Conservation (phyloP, 1,284 basidiomycete species). For the Moesziomyces globuligerus region DNA sequence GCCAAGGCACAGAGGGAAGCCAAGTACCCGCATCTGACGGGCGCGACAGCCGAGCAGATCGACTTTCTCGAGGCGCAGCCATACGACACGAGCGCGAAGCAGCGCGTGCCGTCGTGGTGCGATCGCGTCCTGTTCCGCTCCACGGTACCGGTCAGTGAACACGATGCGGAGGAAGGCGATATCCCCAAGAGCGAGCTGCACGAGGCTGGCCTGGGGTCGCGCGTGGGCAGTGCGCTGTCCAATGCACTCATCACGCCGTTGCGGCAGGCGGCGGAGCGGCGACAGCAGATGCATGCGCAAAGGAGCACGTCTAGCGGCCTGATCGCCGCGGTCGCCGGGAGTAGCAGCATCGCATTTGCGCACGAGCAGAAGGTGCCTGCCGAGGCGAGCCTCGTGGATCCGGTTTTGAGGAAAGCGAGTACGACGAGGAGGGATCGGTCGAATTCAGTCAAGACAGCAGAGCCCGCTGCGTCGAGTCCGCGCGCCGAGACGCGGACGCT, state of each 20-base stretch:
- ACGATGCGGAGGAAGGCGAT: conserved; percentile 14
- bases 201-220: conserved; percentile 22
- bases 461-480: conserved; percentile 1
- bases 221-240: conserved; percentile 40
- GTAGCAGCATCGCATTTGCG: conserved; percentile 25
- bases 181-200: conserved; percentile 1
- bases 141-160: conserved; percentile 43
- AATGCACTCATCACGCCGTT: conserved; percentile 34
- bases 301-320: conserved; percentile 26
- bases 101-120: conserved; percentile 70
- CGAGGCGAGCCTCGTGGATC: conserved; percentile 15
- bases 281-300: conserved; percentile 24
- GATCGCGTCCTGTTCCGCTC: conserved; percentile 65
- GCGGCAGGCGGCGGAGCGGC: conserved; percentile 37
- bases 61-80: conserved; percentile 65
- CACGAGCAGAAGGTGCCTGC: conserved; percentile 8
- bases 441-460: neutral
- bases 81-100: conserved; percentile 71
- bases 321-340: conserved; percentile 24
- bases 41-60: conserved; percentile 42
- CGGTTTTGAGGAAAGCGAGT: conserved; percentile 13
- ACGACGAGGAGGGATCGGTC: conserved; percentile 3
- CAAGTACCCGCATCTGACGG: conserved; percentile 41
- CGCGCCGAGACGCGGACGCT: conserved; percentile 14
- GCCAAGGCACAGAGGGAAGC: conserved; percentile 34